Conservation (phyloP, 306 rosid genomes). For the Cicer arietinum region DNA sequence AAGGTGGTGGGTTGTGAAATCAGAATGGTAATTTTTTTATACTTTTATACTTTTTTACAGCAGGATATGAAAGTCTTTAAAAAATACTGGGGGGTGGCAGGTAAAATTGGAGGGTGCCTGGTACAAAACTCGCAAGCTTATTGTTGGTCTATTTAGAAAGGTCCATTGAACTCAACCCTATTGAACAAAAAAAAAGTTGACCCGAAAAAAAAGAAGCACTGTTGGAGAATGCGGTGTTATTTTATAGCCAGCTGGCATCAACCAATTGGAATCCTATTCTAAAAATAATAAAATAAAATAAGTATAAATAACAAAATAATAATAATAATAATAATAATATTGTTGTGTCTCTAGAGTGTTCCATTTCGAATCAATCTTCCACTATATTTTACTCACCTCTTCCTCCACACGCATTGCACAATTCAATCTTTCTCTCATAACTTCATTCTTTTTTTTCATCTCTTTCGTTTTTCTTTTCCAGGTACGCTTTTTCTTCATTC, state of each 20-base stretch:
- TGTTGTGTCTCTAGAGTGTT: slow-evolving; percentile 35
- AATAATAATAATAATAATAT: background rate
- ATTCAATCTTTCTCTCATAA: background rate
- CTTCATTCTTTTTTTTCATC: background rate
- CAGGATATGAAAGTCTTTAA: too few species aligned
- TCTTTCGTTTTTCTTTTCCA: background rate
- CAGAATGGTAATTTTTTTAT: too few species aligned
- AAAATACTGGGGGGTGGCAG: too few species aligned
- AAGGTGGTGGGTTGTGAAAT: too few species aligned
- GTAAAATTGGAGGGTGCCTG: too few species aligned
- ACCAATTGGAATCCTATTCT: background rate
- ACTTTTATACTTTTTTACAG: too few species aligned
- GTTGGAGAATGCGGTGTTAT: too few species aligned
- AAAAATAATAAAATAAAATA: background rate
- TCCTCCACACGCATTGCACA: background rate
- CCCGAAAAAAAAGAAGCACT: too few species aligned
- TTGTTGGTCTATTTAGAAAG: too few species aligned
- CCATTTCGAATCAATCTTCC: slow-evolving; percentile 15
- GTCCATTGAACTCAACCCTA: too few species aligned
- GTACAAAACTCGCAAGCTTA: too few species aligned
- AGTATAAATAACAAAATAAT: background rate
- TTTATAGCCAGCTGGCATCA: background rate
- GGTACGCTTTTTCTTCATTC: background rate
- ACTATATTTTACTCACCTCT: background rate
- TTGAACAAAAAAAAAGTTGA: too few species aligned